These are phyloP conservation scores for Marvania coccoides DNA, from an alignment of 139 green algal genomes.

Conservation along the genomic window DNA sequence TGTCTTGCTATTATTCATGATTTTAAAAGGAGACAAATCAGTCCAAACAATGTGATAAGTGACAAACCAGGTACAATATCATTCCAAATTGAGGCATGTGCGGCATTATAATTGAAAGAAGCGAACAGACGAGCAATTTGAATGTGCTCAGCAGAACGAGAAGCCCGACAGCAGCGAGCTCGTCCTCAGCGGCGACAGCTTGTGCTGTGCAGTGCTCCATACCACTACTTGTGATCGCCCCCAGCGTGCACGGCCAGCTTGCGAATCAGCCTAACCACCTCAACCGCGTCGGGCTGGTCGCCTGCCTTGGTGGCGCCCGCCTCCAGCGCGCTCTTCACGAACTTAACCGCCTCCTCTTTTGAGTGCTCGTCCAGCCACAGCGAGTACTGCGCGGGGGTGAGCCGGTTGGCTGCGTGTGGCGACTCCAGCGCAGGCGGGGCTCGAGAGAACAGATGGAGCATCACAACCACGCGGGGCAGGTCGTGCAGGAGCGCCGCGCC, in stretches of 20 bases:
- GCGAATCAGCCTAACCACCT: neutral
- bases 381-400: slow-evolving; percentile 73
- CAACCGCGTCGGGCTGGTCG: neutral
- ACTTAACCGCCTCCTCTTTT: slow-evolving; percentile 33
- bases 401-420: slow-evolving; percentile 58
- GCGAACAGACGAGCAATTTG: too few relatives aligned
- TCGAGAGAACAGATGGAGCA: slow-evolving; percentile 83
- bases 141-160: too few relatives aligned
- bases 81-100: too few relatives aligned
- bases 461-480: slow-evolving; percentile 58
- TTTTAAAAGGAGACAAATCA: too few relatives aligned
- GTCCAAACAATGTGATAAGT: too few relatives aligned
- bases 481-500: slow-evolving; percentile 37
- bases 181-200: too few relatives aligned
- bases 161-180: too few relatives aligned
- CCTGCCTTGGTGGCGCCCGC: slow-evolving; percentile 2
- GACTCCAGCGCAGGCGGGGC: slow-evolving; percentile 54
- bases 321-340: slow-evolving; percentile 21
- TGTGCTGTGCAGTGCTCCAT: too few relatives aligned
- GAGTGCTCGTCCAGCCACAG: slow-evolving; percentile 87
- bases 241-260: neutral
- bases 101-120: too few relatives aligned
- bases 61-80: too few relatives aligned
- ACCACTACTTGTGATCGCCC: neutral
- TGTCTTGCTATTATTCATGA: too few relatives aligned